phyloP scores from a whole-genome alignment of 2,329 filamentous ascomycete genomes.

The Exophiala lecanii-corni region DNA sequence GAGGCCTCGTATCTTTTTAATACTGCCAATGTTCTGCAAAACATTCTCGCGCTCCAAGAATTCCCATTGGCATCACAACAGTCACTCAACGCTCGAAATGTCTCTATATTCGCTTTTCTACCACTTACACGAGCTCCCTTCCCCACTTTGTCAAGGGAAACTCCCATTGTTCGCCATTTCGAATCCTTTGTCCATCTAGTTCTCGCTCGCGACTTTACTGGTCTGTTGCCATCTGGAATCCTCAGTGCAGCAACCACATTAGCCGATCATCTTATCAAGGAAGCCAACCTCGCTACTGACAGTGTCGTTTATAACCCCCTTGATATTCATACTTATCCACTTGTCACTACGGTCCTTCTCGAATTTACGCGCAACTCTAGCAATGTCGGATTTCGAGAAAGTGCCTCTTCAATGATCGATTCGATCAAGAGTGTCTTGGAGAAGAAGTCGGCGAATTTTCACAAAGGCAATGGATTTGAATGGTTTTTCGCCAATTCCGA shows the following conservation, averaged over 20 bases:
- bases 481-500: slow-evolving; percentile 11
- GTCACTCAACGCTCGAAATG: neutral
- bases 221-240: neutral
- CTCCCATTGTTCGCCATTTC: neutral
- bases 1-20: neutral
- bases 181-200: neutral
- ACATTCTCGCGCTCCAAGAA: neutral
- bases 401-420: slow-evolving; percentile 7
- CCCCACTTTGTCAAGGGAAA: neutral
- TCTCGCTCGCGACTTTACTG: neutral
- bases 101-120: neutral
- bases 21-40: neutral
- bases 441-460: slow-evolving; percentile 16
- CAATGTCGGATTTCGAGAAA: neutral
- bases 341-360: slow-evolving; percentile 9
- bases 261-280: neutral
- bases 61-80: neutral
- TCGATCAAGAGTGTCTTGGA: slow-evolving; percentile 6
- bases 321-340: slow-evolving; percentile 5
- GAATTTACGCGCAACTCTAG: slow-evolving; percentile 6
- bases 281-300: neutral
- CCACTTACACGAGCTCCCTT: neutral
- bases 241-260: neutral
- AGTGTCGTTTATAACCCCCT: neutral
- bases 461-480: slow-evolving; percentile 12